A percentile compares a stretch with the other conserved stretches of the same genome.
Evolutionary conservation across 163 green algal genomes (phyloP).

Genomic region (Smithsoniella earleae): DNA sequence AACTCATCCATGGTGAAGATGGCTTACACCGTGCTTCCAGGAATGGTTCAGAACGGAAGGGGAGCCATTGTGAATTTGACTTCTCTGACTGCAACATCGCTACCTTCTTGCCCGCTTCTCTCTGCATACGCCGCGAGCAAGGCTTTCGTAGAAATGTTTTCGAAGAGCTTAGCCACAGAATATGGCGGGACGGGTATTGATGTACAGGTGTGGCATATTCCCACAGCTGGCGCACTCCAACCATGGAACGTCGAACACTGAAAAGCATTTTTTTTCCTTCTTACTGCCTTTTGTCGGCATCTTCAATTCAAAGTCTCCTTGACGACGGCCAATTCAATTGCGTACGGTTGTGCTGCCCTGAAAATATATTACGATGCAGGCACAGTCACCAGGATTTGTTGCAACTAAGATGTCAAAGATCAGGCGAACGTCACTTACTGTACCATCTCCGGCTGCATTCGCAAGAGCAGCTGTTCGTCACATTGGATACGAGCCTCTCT

Average conservation of each 20-base stretch:
- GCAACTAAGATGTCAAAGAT: constrained; percentile 86
- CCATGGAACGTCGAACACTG: background rate
- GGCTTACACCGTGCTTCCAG: constrained; percentile 52
- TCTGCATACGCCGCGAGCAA: constrained; percentile 71
- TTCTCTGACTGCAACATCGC: constrained; percentile 49
- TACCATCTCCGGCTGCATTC: constrained; percentile 37
- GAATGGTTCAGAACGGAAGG: constrained; percentile 57
- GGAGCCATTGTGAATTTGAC: constrained; percentile 73
- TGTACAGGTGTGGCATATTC: constrained; percentile 11
- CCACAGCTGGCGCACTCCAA: background rate
- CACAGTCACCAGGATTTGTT: constrained; percentile 68
- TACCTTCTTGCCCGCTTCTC: constrained; percentile 65
- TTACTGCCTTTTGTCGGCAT: background rate
- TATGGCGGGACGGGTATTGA: constrained; percentile 46
- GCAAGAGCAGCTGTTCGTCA: constrained; percentile 29
- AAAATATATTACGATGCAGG: constrained; percentile 44
- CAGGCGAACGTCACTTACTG: constrained; percentile 38
- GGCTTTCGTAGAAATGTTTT: constrained; percentile 54
- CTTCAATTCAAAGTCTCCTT: background rate
- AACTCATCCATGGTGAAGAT: constrained; percentile 43
- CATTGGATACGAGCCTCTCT: constrained; percentile 42
- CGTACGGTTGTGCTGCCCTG: background rate
- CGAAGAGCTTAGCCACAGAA: constrained; percentile 52
- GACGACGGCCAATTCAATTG: background rate
- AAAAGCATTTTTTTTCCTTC: background rate